These are phyloP conservation scores for Turnera subulata DNA, from an alignment of 345 rosid species.

Conservation along the genomic window DNA sequence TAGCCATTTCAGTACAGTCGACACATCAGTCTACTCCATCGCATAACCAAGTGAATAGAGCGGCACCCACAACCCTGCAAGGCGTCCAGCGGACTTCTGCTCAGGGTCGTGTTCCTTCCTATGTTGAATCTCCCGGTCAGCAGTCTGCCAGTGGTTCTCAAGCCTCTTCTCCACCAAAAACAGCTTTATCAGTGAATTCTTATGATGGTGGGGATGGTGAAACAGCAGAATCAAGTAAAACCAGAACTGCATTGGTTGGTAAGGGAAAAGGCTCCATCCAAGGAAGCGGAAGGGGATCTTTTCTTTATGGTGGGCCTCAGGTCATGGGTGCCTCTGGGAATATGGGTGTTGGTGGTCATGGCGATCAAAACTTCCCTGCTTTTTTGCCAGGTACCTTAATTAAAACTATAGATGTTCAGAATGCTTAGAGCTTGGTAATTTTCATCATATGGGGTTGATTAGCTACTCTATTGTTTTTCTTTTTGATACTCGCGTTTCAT, in stretches of 20 bases:
- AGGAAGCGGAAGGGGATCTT: conserved; percentile 67
- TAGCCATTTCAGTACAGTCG: conserved; percentile 42
- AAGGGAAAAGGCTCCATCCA: conserved; percentile 64
- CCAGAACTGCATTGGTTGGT: conserved; percentile 49
- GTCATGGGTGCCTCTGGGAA: conserved; percentile 60
- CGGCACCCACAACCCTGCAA: conserved; percentile 39
- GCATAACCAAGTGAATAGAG: conserved; percentile 45
- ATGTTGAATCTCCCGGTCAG: conserved; percentile 48
- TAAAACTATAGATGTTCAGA: too few relatives aligned
- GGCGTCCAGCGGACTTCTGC: conserved; percentile 36
- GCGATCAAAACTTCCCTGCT: conserved; percentile 77
- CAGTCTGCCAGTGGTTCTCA: conserved; percentile 52
- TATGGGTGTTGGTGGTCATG: conserved; percentile 56
- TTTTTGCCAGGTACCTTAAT: conserved; percentile 64
- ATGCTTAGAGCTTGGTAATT: too few relatives aligned
- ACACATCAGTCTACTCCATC: conserved; percentile 47
- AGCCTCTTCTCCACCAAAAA: conserved; percentile 63
- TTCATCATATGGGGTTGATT: too few relatives aligned
- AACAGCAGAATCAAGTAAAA: conserved; percentile 51
- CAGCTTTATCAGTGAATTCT: conserved; percentile 36
- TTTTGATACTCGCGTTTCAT: background rate
- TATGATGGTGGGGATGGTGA: conserved; percentile 56
- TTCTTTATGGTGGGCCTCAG: conserved; percentile 63
- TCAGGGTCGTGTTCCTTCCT: conserved; percentile 41
- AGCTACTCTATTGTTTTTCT: too few relatives aligned